Evolutionary conservation across 768 basidiomycete species (phyloP).

Genomic region (Saitozyma podzolica): DNA sequence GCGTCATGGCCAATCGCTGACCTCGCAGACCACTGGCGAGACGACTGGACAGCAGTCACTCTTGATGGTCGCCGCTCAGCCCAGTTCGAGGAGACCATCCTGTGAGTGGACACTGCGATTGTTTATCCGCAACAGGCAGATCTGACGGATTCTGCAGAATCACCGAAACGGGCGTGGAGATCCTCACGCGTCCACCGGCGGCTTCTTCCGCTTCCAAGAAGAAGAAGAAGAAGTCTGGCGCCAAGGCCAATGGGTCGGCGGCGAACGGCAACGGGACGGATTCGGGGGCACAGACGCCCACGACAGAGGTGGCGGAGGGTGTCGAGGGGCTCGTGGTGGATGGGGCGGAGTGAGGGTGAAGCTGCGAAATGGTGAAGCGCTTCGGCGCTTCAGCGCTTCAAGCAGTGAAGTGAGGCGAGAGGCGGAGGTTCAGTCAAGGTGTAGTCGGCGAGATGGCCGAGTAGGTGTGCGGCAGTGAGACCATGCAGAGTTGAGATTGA

Average conservation of each 20-base stretch:
- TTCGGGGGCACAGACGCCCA: conserved; percentile 15
- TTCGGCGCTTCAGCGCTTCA: too few relatives aligned
- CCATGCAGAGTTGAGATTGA: too few relatives aligned
- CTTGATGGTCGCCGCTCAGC: conserved; percentile 86
- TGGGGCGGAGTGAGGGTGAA: too few relatives aligned
- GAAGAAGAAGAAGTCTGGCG: conserved; percentile 21
- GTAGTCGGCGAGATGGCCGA: too few relatives aligned
- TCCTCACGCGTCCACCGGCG: conserved; percentile 62
- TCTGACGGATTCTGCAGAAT: conserved; percentile 59
- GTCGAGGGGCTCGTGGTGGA: conserved; percentile 4
- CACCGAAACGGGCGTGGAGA: conserved; percentile 85
- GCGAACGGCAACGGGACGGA: conserved; percentile 1
- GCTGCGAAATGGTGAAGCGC: too few relatives aligned
- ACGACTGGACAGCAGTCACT: conserved; percentile 96
- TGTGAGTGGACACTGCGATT: conserved; percentile 62
- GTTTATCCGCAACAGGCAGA: neutral
- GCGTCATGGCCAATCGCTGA: conserved; percentile 1
- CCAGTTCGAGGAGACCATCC: conserved; percentile 94
- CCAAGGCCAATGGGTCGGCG: conserved; percentile 12
- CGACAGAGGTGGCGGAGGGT: conserved; percentile 20
- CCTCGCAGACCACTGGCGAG: conserved; percentile 62
- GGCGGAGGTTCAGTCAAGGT: too few relatives aligned
- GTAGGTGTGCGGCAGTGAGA: too few relatives aligned
- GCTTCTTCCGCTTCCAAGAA: conserved; percentile 17
- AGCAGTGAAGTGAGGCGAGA: too few relatives aligned